These are phyloP conservation scores for Puccinellia tenuiflora DNA, from an alignment of 176 grass and related monocot species.

Conservation along the genomic window DNA sequence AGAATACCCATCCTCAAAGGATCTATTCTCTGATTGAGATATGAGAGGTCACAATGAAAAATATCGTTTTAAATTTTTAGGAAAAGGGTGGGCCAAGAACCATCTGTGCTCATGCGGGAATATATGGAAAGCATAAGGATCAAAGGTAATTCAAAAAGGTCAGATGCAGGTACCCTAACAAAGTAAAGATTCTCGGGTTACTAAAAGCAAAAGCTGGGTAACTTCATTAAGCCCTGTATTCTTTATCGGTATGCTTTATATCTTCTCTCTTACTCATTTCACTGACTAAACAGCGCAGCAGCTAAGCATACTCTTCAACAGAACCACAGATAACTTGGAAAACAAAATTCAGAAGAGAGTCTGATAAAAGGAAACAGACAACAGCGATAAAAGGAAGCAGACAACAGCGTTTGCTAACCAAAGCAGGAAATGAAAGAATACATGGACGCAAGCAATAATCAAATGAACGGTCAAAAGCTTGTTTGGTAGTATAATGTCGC, in stretches of 20 bases:
- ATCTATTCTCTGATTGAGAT: slow-evolving; percentile 42
- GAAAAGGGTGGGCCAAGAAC: background rate
- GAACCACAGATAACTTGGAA: background rate
- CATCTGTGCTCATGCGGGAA: slow-evolving; percentile 11
- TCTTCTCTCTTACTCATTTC: slow-evolving; percentile 16
- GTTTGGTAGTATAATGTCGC: background rate
- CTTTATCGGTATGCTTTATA: slow-evolving; percentile 20
- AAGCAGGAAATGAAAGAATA: background rate
- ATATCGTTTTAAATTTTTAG: background rate
- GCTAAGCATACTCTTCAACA: background rate
- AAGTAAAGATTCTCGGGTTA: slow-evolving; percentile 37
- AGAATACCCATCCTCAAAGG: slow-evolving; percentile 26
- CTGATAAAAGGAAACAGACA: background rate
- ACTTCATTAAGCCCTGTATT: slow-evolving; percentile 16
- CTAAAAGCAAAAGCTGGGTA: slow-evolving; percentile 34
- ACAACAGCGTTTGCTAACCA: background rate
- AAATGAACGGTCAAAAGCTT: background rate
- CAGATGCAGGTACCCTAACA: slow-evolving; percentile 35
- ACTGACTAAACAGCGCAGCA: slow-evolving; percentile 1
- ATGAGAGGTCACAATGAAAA: slow-evolving; percentile 14
- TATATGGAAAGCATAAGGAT: slow-evolving; percentile 37
- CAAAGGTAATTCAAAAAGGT: slow-evolving; percentile 27
- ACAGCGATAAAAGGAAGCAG: background rate
- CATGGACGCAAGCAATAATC: background rate
- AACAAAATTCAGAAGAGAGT: slow-evolving; percentile 5